Conservation (phyloP, 2,329 filamentous ascomycete species). For the Aspergillus sergii region DNA sequence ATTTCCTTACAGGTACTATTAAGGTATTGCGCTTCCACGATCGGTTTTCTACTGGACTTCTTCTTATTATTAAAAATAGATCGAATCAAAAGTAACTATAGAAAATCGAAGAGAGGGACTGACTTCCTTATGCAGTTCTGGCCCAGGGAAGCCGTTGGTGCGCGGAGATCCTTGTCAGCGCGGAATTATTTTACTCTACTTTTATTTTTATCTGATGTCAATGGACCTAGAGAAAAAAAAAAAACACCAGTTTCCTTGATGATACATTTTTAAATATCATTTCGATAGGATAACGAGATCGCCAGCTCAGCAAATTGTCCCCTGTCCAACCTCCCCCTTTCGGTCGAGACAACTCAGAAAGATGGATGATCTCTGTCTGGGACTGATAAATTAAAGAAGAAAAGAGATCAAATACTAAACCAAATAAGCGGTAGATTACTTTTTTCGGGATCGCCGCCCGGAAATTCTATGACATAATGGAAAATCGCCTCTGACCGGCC, state of each 20-base stretch:
- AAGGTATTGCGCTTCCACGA: too few species aligned
- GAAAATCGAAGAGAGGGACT: slow-evolving; percentile 9
- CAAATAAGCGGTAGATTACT: background rate
- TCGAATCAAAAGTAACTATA: background rate
- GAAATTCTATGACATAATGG: slow-evolving; percentile 29
- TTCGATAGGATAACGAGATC: background rate
- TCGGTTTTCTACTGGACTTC: too few species aligned
- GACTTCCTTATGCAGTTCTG: slow-evolving; percentile 10
- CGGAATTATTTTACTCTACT: background rate
- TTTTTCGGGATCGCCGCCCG: slow-evolving; percentile 18
- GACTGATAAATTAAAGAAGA: background rate
- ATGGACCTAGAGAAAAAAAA: too few species aligned
- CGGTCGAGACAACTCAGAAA: background rate
- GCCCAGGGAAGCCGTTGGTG: background rate
- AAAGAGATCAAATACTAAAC: background rate
- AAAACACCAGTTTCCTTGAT: too few species aligned
- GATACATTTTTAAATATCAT: background rate
- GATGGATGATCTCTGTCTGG: background rate
- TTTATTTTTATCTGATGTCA: background rate
- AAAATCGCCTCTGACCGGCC: slow-evolving; percentile 18
- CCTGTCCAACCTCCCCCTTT: background rate
- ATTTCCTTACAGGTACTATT: too few species aligned
- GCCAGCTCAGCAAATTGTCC: background rate
- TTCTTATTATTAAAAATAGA: background rate
- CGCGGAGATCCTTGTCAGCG: background rate